phyloP scores from a whole-genome alignment of 2,329 filamentous ascomycete genomes.

The Calonectria pauciramosa region DNA sequence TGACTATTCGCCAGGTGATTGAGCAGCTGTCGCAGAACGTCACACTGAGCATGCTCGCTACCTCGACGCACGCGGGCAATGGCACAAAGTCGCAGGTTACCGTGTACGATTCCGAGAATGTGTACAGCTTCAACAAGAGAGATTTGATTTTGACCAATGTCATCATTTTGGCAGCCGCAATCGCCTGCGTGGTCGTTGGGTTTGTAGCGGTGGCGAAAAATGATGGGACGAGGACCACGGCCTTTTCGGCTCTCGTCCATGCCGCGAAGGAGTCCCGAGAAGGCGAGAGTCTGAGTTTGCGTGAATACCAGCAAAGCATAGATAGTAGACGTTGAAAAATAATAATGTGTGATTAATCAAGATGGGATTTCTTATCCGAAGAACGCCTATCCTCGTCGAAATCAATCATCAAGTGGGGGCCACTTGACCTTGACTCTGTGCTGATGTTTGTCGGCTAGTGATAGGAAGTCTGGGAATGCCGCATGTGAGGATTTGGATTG shows the following conservation, averaged over 20 bases:
- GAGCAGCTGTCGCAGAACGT: not conserved
- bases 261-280: not conserved
- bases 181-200: not conserved
- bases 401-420: too few relatives aligned
- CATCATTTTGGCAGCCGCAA: not conserved
- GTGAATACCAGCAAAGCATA: not conserved
- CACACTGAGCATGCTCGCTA: not conserved
- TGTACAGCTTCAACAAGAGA: not conserved
- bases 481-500: too few relatives aligned
- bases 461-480: too few relatives aligned
- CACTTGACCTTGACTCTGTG: too few relatives aligned
- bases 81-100: not conserved
- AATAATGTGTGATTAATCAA: not conserved
- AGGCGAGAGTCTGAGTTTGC: not conserved
- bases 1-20: not conserved
- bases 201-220: not conserved
- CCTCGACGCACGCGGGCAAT: not conserved
- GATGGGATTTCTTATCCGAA: not conserved
- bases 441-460: too few relatives aligned
- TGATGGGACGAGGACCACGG: not conserved
- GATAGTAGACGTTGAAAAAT: not conserved
- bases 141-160: not conserved
- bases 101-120: not conserved
- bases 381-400: too few relatives aligned
- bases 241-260: not conserved